Evolutionary conservation across 2,329 filamentous ascomycete genomes (phyloP), one percentile per base, ranked within the genome.

Genomic region (Trichoderma citrinoviride): DNA sequence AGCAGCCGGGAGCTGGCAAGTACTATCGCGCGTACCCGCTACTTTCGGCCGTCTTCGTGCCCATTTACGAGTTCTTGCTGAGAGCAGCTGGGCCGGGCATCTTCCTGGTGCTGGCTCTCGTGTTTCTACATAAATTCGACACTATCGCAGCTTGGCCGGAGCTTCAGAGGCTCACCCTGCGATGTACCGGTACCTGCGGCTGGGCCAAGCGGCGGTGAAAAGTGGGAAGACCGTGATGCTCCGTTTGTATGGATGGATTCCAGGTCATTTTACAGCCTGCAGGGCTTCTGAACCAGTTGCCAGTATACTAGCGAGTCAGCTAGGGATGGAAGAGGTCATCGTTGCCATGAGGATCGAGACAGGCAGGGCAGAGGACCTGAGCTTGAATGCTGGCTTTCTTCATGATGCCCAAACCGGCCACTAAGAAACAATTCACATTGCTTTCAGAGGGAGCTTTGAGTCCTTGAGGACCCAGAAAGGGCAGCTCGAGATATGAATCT

Each of bases 201-300:
- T n/a, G 17, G 47, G 33, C 37, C 56, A 65, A 55, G 63, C 55
- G 29, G 63, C 63, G 63, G 63, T 65, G 63, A 65, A 41, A 12
- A 21, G 19, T 37, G 40, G 58, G 47, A 41, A 37, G 46, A 54
- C 58, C 58, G 29, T 44, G 61, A 44, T 37, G 37, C 33, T 54
- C 57, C 61, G 57, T 64, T 57, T 44, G 57, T 64, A 52, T 44
- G 43, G 57, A 46, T 33, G 5, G 53, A 37, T 29, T 64, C 43
- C 53, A 57, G 21, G 53, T 50, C 46, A n/a, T 49, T 49, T 64
- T 19, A n/a, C 44, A 29, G n/a, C 23, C 27, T 57, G 33, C 53
- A 57, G 33, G 43, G 44, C 10, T 47, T n/a, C 46, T 25, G 21
- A 14, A 29, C 19, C 33, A 43, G 27, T 54, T 46, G 7, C 21